Base-by-base conservation (phyloP, 2,329 filamentous ascomycete genomes). In the Fusarium subtropicale region DNA sequence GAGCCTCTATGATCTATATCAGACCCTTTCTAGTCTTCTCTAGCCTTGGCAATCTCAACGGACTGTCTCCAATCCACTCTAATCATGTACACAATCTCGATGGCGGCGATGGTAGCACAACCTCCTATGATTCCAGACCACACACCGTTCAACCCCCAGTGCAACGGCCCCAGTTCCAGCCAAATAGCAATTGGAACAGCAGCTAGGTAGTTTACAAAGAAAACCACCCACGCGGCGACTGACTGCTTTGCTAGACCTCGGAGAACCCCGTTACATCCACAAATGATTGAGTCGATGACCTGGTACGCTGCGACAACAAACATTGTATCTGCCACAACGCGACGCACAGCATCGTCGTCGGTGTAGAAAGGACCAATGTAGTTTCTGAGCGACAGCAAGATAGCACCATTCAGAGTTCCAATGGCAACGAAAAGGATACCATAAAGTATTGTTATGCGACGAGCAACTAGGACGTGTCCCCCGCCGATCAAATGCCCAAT, bases 71-170 rank as follows among this genome's bases (percentile, higher is more conserved):
- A 69, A 20, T 69, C 66, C 12, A 66, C 34, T 8, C n/a, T 56
- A 13, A 66, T 58, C 66, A 69, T 51, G 7, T 69, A 69, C 7
- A 33, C n/a, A 4, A 69, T 33, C 7, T 69, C 61, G 11, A 51
- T 41, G 2, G 33, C 6, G 2, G 66, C 66, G 24, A 69, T 69
- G 1, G 47, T 18, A 1, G 11, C 39, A 15, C 38, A 54, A 1
- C 66, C 61, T 13, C 56, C 48, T 10, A 69, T 69, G 18, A 70
- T 31, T 24, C 68, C 68, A 11, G 54, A 53, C 68, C 68, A 70
- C 13, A 70, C 59, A 8, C 68, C 68, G 2, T 64, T 64, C 9
- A 70, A 2, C 0, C 64, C 68, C 7, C 61, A 28, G 2, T 53
- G 9, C 4, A 28, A 38, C 13, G 64, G 47, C 1, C 68, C 68